Conservation (phyloP, 129 eudicot species). For the Glebionis coronaria region DNA sequence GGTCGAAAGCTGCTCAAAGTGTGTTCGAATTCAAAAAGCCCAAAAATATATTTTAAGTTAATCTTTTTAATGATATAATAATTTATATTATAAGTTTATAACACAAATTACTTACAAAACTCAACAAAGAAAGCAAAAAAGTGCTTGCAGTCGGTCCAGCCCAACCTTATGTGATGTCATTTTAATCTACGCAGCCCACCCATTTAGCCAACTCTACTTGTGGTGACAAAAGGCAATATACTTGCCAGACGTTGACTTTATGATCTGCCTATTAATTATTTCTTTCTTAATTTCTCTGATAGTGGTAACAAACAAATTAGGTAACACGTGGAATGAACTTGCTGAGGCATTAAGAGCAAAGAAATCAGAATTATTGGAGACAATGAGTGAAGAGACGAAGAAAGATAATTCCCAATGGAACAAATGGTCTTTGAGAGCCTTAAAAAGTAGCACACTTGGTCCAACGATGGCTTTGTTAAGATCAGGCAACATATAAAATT, state of each 20-base stretch:
- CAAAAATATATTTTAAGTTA: not conserved
- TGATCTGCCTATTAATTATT: no score
- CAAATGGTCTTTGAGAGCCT: conserved; percentile 57
- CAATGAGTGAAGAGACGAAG: conserved; percentile 40
- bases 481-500: conserved; percentile 39
- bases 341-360: conserved; percentile 44
- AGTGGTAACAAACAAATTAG: conserved; percentile 28
- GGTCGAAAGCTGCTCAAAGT: not conserved
- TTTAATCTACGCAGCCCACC: not conserved
- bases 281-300: conserved; percentile 15
- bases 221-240: not conserved
- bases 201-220: not conserved
- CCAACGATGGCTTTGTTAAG: conserved; percentile 62
- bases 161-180: not conserved
- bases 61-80: not conserved
- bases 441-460: conserved; percentile 67
- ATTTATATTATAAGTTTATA: conserved; percentile 1
- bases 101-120: not conserved
- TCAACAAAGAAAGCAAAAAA: not conserved
- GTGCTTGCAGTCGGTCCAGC: not conserved
- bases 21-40: not conserved
- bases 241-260: no score
- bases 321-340: conserved; percentile 57
- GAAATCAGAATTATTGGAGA: conserved; percentile 35
- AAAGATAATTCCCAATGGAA: conserved; percentile 30